A percentile compares a stretch with the other conserved stretches of the same genome.
phyloP scores from a whole-genome alignment of 208 protist species.

The Trypanosoma lewisi region DNA sequence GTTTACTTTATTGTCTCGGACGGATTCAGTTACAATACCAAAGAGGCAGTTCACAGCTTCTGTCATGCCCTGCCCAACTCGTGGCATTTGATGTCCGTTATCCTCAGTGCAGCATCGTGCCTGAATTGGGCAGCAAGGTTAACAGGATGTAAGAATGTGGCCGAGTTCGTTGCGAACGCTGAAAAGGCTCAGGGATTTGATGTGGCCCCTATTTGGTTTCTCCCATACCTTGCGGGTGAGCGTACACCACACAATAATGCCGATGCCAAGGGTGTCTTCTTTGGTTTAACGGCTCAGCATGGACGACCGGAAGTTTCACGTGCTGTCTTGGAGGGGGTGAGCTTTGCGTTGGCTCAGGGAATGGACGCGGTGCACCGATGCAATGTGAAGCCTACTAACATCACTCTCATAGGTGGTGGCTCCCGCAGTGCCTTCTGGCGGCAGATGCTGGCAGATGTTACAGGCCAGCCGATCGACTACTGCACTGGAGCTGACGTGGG shows the following conservation, averaged over 20 bases:
- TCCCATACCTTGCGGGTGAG: conserved; percentile 73
- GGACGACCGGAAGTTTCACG: conserved; percentile 53
- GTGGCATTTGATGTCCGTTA: conserved; percentile 83
- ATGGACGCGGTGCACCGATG: conserved; percentile 80
- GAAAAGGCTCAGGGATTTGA: conserved; percentile 50
- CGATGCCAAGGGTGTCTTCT: conserved; percentile 76
- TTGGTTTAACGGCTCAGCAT: conserved; percentile 68
- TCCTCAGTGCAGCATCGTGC: conserved; percentile 77
- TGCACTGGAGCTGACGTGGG: conserved; percentile 69
- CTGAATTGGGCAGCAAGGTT: conserved; percentile 68
- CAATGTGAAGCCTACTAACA: conserved; percentile 49
- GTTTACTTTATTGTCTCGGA: conserved; percentile 84
- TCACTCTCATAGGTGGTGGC: conserved; percentile 69
- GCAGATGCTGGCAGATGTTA: conserved; percentile 76
- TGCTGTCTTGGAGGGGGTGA: conserved; percentile 67
- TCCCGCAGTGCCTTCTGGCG: conserved; percentile 67
- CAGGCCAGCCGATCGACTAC: conserved; percentile 55
- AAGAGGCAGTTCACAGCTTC: conserved; percentile 80
- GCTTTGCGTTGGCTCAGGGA: conserved; percentile 68
- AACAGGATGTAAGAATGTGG: conserved; percentile 56
- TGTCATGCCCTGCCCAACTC: conserved; percentile 69
- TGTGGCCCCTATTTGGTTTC: conserved; percentile 55
- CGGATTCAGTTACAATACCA: conserved; percentile 68
- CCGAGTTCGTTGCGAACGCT: conserved; percentile 57
- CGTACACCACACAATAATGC: conserved; percentile 79